Base-by-base conservation (phyloP, 345 rosid genomes). In the Eucalyptus curtisii region DNA sequence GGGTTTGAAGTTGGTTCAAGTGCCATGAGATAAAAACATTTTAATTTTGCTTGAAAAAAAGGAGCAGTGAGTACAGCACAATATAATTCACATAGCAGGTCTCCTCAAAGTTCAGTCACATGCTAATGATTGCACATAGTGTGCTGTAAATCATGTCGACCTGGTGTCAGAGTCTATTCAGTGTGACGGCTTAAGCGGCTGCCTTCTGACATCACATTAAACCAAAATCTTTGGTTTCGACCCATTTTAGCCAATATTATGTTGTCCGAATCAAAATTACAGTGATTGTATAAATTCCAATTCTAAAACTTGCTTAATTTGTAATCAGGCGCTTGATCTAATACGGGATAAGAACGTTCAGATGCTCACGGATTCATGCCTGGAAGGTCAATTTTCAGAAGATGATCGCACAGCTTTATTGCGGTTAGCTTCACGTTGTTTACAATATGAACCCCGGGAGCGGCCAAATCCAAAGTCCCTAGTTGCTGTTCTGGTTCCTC, bases 401-500 rank as follows among this genome's bases (percentile, higher is more conserved):
- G 97, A 93, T 59, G 99, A 98, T n/a, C 98, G 98, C 45, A 94
- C 99, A 82, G 99, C 96, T 90, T 92, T 96, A 88, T 94, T 98
- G 80, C 97, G 99, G 48, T 91, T 98, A 90, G 99, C 99, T 89
- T 96, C 99, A 57, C 91, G 99, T 57, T 98, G 99, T 92, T 92
- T 98, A 90, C 98, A 98, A 88, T 96, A 95, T 89, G 99, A 98
- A 94, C 97, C 97, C 50, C 95, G 97, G 57, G 99, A 98, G 79
- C 95, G 99, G 17, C 99, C 99, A 87, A 95, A 95, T 93, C 93
- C 97, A 19, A 97, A 95, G 90, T 93, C 93, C 44, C 88, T 97
- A 66, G 95, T 97, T 71, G 90, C 97, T 90, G 96, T 98, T 76
- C 92, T 97, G 92, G 90, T 88, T 88, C 99, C 98, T 91, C 98